Base-by-base conservation (phyloP, 805 yeast species). In the Cephaloascus albidus region DNA sequence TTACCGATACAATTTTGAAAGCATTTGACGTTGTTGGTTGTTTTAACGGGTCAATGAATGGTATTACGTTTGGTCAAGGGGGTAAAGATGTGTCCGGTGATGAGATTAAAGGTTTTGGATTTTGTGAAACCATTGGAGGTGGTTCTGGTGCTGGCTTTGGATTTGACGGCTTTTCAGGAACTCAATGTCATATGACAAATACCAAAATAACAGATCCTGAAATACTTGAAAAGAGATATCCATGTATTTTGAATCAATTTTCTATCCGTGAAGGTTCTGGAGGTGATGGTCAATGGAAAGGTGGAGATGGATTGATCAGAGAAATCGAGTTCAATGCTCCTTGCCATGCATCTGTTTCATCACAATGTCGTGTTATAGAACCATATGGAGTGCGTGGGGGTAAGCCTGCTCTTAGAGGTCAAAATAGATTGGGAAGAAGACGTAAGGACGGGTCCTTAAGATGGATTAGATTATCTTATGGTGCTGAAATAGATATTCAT, bases 401-500 rank as follows among this genome's bases (percentile, higher is more conserved):
- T 15, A 48, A 43, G 2, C 44, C 41, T 28, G 54, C 53, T 33
- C 43, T 43, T 16, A 30, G 74, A 76, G 82, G 55, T 65, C 36
- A 56, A 49, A 60, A 27, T 39, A 49, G 23, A 42, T 52, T 30
- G 57, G 59, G 40, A 51, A 57, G 45, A 64, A 68, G 45, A 50
- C 60, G 32, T 60, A 34, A 28, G 8, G 44, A 48, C 36, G 52
- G 49, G 12, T 42, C 30, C 18, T 44, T 51, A 15, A 48, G 50
- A 31, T 51, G 55, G 55, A 51, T 45, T 20, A 43, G 45, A 18
- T 31, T 72, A 27, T 76, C 70, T 43, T 65, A 85, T 18, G 88
- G 89, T 4, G 94, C 93, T 17, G 83, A 81, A 56, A 74, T 83
- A 2, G 51, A 63, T 10, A 68, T 77, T 40, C 48, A 60, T 14